Conservation (phyloP, 1,284 basidiomycete species). For the Pseudozyma sp. region DNA sequence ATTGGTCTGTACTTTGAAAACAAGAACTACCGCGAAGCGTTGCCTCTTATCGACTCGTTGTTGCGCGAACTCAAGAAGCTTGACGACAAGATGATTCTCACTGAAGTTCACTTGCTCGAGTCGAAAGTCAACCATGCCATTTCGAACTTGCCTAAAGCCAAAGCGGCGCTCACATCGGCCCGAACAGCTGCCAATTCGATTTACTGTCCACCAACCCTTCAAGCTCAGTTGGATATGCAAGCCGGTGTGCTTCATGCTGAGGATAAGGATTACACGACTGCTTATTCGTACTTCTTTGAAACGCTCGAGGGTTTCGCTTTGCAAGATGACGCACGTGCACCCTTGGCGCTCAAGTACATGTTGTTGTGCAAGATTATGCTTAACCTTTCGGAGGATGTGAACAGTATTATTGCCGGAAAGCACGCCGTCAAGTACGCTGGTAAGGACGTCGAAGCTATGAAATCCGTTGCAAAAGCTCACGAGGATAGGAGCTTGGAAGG, state of each 20-base stretch:
- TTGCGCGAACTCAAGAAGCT: constrained; percentile 90
- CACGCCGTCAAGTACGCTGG: constrained; percentile 85
- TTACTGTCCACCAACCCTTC: constrained; percentile 93
- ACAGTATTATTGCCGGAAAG: constrained; percentile 85
- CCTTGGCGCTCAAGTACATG: constrained; percentile 97
- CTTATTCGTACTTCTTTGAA: constrained; percentile 97
- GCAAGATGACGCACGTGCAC: constrained; percentile 74
- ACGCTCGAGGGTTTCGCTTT: constrained; percentile 89
- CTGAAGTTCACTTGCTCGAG: constrained; percentile 94
- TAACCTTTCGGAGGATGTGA: constrained; percentile 91
- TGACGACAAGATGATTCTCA: constrained; percentile 97
- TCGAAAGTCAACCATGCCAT: constrained; percentile 89
- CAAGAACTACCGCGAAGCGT: constrained; percentile 81
- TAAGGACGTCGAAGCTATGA: constrained; percentile 90
- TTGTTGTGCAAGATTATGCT: constrained; percentile 98
- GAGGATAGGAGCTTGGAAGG: constrained; percentile 87
- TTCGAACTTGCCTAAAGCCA: constrained; percentile 92
- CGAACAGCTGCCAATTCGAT: constrained; percentile 96
- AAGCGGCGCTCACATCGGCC: constrained; percentile 90
- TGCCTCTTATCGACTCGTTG: constrained; percentile 84
- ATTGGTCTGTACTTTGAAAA: constrained; percentile 85
- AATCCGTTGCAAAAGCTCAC: constrained; percentile 91
- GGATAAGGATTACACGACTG: constrained; percentile 97
- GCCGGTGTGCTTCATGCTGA: constrained; percentile 92
- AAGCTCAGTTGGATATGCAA: constrained; percentile 92